phyloP scores from a whole-genome alignment of 2,329 filamentous ascomycete species.

The Exophiala mesophila region DNA sequence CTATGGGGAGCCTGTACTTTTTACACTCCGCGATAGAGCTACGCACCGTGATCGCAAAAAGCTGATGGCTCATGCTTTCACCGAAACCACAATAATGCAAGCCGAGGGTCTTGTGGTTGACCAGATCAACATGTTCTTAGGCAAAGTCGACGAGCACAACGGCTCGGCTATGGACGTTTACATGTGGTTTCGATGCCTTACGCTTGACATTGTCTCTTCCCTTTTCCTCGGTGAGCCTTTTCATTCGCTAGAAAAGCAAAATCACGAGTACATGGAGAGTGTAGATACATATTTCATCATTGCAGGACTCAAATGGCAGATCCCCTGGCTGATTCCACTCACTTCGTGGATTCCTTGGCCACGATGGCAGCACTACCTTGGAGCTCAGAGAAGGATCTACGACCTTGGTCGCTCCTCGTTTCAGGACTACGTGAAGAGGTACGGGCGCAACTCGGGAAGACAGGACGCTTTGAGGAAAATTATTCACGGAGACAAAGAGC shows the following conservation, averaged over 20 bases:
- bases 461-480: conserved; percentile 5
- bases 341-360: conserved; percentile 3
- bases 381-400: background rate
- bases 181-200: conserved; percentile 5
- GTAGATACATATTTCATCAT: conserved; percentile 2
- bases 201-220: conserved; percentile 9
- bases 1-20: conserved; percentile 8
- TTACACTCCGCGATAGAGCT: background rate
- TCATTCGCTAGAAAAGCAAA: background rate
- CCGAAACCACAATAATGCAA: background rate
- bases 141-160: background rate
- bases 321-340: conserved; percentile 3
- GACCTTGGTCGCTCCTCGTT: conserved; percentile 1
- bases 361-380: conserved; percentile 5
- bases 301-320: conserved; percentile 5
- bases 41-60: conserved; percentile 1
- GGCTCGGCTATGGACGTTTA: conserved; percentile 6
- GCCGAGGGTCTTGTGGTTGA: conserved; percentile 2
- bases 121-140: conserved; percentile 3
- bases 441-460: conserved; percentile 3
- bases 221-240: conserved; percentile 3
- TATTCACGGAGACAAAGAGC: conserved; percentile 7
- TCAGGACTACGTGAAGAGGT: conserved; percentile 1
- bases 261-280: conserved; percentile 5
- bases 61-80: conserved; percentile 8